Percentiles rank a stretch among this genome's conserved stretches.
Conservation (phyloP, 768 basidiomycete genomes). For the Lentinula lateritia region DNA sequence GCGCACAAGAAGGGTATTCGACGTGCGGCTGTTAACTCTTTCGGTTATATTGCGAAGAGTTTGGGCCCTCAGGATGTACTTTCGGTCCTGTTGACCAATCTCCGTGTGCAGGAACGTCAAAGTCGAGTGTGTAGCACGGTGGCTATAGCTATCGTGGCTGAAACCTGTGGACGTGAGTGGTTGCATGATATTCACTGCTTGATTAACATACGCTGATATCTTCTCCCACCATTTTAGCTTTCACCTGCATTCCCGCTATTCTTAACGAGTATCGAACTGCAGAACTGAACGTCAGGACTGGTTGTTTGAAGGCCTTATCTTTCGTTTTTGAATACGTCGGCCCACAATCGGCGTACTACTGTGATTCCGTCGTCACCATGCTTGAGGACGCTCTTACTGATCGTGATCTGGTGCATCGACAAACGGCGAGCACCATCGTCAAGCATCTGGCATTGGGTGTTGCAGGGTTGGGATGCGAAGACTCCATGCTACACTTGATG, state of each 20-base stretch:
- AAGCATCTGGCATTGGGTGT: constrained; percentile 97
- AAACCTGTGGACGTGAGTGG: constrained; percentile 76
- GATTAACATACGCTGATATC: constrained; percentile 5
- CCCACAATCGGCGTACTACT: constrained; percentile 93
- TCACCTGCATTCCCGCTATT: constrained; percentile 98
- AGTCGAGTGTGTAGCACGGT: constrained; percentile 98
- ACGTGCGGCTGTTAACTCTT: constrained; percentile 98
- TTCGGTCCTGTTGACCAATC: constrained; percentile 90
- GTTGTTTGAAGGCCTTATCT: constrained; percentile 95
- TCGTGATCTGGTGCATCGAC: constrained; percentile 95
- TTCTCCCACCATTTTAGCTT: constrained; percentile 41
- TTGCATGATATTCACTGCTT: constrained; percentile 1
- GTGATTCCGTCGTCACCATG: constrained; percentile 95
- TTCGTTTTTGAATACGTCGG: constrained; percentile 99
- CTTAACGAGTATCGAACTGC: constrained; percentile 98
- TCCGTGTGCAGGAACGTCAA: constrained; percentile 98
- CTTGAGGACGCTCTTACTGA: constrained; percentile 98
- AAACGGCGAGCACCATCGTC: constrained; percentile 97
- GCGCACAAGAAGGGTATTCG: constrained; percentile 99
- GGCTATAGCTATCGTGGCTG: constrained; percentile 93
- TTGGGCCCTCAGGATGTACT: constrained; percentile 98
- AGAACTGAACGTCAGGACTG: constrained; percentile 97
- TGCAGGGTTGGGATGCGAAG: constrained; percentile 95
- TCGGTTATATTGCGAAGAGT: constrained; percentile 99
- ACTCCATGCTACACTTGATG: constrained; percentile 96